Percentiles rank a stretch among this genome's conserved stretches.
phyloP scores from a whole-genome alignment of 1,284 basidiomycete genomes.

The Peniophora sp. region DNA sequence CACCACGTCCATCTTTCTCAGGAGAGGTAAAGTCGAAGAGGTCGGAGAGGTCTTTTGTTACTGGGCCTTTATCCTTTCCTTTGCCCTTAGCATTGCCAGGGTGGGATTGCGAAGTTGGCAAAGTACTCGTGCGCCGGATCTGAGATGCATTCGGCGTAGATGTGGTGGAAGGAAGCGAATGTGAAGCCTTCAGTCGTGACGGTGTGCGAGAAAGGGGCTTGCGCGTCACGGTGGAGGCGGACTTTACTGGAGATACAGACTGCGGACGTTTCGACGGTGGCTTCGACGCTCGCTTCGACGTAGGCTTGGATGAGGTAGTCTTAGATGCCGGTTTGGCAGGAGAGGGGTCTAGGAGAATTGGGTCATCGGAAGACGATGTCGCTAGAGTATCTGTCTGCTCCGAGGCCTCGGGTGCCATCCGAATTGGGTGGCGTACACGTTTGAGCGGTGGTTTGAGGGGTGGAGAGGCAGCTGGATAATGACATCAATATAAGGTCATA shows the following conservation, averaged over 20 bases:
- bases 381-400: too few relatives aligned
- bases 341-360: too few relatives aligned
- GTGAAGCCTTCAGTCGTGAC: background rate
- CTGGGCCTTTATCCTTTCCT: constrained; percentile 6
- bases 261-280: background rate
- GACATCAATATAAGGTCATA: too few relatives aligned
- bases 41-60: constrained; percentile 23
- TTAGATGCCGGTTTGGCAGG: constrained; percentile 3
- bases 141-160: constrained; percentile 6
- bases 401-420: too few relatives aligned
- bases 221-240: background rate
- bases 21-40: constrained; percentile 23
- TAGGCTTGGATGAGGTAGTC: constrained; percentile 3
- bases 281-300: constrained; percentile 2
- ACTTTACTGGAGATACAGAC: background rate
- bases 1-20: background rate
- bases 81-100: constrained; percentile 3
- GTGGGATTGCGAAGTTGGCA: constrained; percentile 10
- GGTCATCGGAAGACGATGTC: too few relatives aligned
- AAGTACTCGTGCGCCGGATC: constrained; percentile 12
- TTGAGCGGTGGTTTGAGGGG: too few relatives aligned
- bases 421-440: too few relatives aligned
- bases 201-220: constrained; percentile 7
- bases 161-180: constrained; percentile 5
- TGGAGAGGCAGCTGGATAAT: too few relatives aligned